A percentile compares a stretch with the other conserved stretches of the same genome.
Evolutionary conservation across 2,329 filamentous ascomycete genomes (phyloP).

Genomic region (Phialophora chinensis): DNA sequence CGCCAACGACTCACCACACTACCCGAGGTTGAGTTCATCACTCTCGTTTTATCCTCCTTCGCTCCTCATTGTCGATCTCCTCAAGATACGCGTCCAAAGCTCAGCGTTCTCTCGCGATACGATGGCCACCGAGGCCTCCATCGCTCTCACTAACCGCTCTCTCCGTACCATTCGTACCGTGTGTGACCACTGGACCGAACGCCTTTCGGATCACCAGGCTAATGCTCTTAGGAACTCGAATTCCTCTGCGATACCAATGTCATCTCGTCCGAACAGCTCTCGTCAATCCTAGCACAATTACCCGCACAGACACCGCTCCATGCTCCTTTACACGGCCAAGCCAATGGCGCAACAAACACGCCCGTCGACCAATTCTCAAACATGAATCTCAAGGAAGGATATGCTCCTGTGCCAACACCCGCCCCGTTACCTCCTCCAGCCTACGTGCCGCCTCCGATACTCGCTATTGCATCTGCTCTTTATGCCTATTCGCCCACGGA

Average conservation of each 20-base stretch:
- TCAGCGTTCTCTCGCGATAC: constrained; percentile 24
- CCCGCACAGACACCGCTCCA: constrained; percentile 64
- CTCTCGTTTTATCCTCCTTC: constrained; percentile 28
- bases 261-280: constrained; percentile 76
- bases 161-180: constrained; percentile 87
- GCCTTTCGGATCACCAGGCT: constrained; percentile 20
- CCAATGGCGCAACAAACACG: constrained; percentile 46
- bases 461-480: constrained; percentile 78
- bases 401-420: constrained; percentile 53
- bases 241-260: constrained; percentile 82
- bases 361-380: constrained; percentile 49
- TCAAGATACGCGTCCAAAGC: constrained; percentile 27
- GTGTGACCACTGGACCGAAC: constrained; percentile 44
- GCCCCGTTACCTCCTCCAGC: constrained; percentile 57
- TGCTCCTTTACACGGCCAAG: constrained; percentile 44
- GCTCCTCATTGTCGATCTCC: background rate
- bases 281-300: constrained; percentile 74
- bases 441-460: constrained; percentile 58
- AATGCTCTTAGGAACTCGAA: constrained; percentile 76
- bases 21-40: constrained; percentile 30
- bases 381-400: constrained; percentile 51
- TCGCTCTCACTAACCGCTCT: constrained; percentile 77
- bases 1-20: constrained; percentile 18
- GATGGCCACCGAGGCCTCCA: constrained; percentile 43
- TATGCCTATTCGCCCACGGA: constrained; percentile 84